These are phyloP conservation scores for Aspergillus felis DNA, from an alignment of 2,329 filamentous ascomycete genomes.

Conservation along the genomic window DNA sequence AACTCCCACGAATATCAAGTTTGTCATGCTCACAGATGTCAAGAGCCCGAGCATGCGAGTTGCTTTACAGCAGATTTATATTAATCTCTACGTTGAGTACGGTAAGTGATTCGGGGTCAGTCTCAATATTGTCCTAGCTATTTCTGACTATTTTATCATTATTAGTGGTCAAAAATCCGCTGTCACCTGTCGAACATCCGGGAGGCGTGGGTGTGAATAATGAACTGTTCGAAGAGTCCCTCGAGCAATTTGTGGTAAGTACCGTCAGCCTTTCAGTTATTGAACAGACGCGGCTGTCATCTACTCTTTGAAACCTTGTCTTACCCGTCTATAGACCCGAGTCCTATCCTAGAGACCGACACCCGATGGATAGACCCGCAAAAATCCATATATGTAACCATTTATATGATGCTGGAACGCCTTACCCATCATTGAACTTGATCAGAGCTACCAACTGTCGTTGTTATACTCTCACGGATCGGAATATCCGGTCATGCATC, in stretches of 20 bases:
- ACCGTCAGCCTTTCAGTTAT: not conserved
- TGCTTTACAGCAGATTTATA: conserved; percentile 96
- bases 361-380: not conserved
- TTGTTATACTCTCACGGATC: not conserved
- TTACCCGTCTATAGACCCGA: conserved; percentile 27
- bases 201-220: conserved; percentile 61
- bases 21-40: conserved; percentile 93
- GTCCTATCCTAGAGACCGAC: conserved; percentile 25
- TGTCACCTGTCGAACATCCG: conserved; percentile 59
- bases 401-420: not conserved
- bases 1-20: conserved; percentile 90
- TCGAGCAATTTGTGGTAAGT: conserved; percentile 50
- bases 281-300: not conserved
- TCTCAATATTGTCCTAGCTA: conserved; percentile 7
- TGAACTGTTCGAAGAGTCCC: conserved; percentile 60
- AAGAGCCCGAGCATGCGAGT: conserved; percentile 86
- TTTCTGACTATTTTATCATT: not conserved
- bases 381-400: not conserved
- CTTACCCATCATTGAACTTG: not conserved
- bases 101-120: conserved; percentile 45
- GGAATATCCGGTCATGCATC: not conserved
- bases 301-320: not conserved
- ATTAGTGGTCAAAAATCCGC: conserved; percentile 61
- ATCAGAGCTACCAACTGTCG: too few relatives aligned
- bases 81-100: conserved; percentile 96